These are phyloP conservation scores for Nicotiana tabacum DNA, from an alignment of 257 asterid species.

Conservation along the genomic window DNA sequence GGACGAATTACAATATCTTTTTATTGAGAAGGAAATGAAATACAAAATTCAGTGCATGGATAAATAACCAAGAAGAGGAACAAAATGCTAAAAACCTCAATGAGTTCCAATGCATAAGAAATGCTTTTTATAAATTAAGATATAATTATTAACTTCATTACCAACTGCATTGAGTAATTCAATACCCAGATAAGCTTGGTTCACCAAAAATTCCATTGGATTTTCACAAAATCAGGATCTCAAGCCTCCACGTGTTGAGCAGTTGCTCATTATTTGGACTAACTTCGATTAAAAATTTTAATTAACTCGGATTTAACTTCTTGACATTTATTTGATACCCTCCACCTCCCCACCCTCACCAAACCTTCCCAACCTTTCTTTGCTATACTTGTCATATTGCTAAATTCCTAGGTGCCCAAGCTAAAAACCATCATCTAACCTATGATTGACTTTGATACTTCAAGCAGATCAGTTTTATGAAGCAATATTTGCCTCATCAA, in stretches of 20 bases:
- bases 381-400: neutral
- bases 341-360: neutral
- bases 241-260: neutral
- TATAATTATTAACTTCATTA: neutral
- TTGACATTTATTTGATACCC: neutral
- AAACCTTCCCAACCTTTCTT: neutral
- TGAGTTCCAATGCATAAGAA: neutral
- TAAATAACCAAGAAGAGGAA: slow-evolving; percentile 3
- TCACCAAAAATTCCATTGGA: neutral
- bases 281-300: neutral
- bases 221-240: neutral
- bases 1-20: neutral
- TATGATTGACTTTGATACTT: neutral
- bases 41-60: neutral
- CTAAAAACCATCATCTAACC: neutral
- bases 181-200: neutral
- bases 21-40: too few relatives aligned
- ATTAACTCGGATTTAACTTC: neutral
- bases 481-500: slow-evolving; percentile 5
- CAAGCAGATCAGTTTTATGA: neutral
- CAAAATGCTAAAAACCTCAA: slow-evolving; percentile 3
- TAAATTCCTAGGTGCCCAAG: neutral
- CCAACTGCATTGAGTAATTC: neutral
- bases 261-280: neutral
- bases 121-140: neutral